Percentiles rank a stretch among this genome's conserved stretches.
Conservation (phyloP, 768 basidiomycete species). For the Lyophyllum semitale region DNA sequence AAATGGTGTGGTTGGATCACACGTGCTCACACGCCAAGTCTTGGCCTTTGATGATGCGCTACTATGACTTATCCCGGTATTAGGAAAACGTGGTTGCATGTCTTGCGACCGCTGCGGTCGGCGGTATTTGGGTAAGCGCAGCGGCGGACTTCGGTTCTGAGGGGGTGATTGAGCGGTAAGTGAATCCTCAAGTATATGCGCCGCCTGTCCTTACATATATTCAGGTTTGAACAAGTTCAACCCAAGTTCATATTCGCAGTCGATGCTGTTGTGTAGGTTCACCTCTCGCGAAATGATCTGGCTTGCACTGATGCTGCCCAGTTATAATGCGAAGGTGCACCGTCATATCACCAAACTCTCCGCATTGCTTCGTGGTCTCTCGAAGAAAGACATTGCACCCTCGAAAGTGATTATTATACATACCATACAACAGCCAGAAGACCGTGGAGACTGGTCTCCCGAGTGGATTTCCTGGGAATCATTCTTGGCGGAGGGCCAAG, state of each 20-base stretch:
- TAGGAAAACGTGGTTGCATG: slow-evolving; percentile 72
- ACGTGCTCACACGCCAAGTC: slow-evolving; percentile 7
- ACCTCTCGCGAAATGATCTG: slow-evolving; percentile 6
- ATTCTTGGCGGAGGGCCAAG: slow-evolving; percentile 50
- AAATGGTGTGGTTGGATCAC: background rate
- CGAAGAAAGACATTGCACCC: slow-evolving; percentile 31
- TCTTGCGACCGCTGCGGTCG: slow-evolving; percentile 69
- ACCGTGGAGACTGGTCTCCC: slow-evolving; percentile 39
- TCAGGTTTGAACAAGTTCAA: slow-evolving; percentile 76
- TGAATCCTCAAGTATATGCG: slow-evolving; percentile 8
- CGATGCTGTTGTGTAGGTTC: slow-evolving; percentile 65
- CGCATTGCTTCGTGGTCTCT: slow-evolving; percentile 55
- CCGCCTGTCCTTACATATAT: slow-evolving; percentile 1
- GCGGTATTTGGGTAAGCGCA: slow-evolving; percentile 82
- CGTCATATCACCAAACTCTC: slow-evolving; percentile 65
- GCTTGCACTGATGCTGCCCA: slow-evolving; percentile 26
- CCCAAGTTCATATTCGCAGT: slow-evolving; percentile 74
- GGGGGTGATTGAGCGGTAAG: slow-evolving; percentile 73
- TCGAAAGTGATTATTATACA: slow-evolving; percentile 62
- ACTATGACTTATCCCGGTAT: background rate
- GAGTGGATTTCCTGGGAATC: slow-evolving; percentile 58
- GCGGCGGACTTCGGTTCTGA: slow-evolving; percentile 82
- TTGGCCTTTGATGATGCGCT: slow-evolving; percentile 3
- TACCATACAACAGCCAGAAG: slow-evolving; percentile 36
- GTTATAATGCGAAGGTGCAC: slow-evolving; percentile 74